These are phyloP conservation scores for Alternaria dauci DNA, from an alignment of 2,329 filamentous ascomycete genomes.

Conservation along the genomic window DNA sequence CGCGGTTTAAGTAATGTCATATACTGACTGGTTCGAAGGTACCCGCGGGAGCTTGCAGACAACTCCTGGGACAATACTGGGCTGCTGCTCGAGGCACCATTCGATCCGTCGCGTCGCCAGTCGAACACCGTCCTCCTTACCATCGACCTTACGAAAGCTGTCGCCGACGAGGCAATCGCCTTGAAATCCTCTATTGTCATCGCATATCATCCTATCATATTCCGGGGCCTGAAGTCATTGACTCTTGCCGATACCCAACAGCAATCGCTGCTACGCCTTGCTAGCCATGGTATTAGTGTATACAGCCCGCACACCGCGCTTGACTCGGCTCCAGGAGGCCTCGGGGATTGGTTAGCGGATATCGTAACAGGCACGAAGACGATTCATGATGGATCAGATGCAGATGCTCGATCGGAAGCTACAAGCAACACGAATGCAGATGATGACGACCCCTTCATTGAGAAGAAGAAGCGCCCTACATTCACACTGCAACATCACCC, in stretches of 20 bases:
- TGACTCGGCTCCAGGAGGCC: conserved; percentile 82
- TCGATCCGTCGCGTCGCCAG: conserved; percentile 63
- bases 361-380: conserved; percentile 71
- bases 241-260: conserved; percentile 88
- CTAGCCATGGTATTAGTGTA: conserved; percentile 87
- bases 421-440: conserved; percentile 19
- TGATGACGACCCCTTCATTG: conserved; percentile 49
- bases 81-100: conserved; percentile 73
- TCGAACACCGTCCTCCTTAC: conserved; percentile 79
- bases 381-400: conserved; percentile 5
- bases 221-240: conserved; percentile 87
- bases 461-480: conserved; percentile 50
- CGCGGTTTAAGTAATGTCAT: neutral
- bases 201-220: conserved; percentile 97
- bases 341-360: conserved; percentile 94
- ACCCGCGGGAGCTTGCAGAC: conserved; percentile 88
- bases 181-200: conserved; percentile 80
- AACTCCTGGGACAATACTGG: conserved; percentile 97
- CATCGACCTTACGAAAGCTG: conserved; percentile 87
- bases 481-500: conserved; percentile 60
- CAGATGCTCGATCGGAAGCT: conserved; percentile 17
- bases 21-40: conserved; percentile 61
- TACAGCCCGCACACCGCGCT: conserved; percentile 97
- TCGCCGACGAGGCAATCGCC: conserved; percentile 87
- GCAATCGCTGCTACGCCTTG: conserved; percentile 80